phyloP scores from a whole-genome alignment of 768 basidiomycete genomes.

The Psilocybe cubensis region DNA sequence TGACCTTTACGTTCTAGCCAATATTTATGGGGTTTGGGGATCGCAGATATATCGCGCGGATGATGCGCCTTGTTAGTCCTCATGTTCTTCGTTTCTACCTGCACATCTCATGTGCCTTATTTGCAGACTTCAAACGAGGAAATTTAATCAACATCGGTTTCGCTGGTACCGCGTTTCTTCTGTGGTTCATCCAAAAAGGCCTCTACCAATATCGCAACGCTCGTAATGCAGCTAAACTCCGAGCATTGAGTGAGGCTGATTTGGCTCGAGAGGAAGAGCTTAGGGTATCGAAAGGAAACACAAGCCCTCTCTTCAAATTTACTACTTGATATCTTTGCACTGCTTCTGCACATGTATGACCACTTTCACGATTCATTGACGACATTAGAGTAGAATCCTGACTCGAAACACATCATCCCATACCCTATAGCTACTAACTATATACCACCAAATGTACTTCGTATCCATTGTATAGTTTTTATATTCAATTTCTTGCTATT shows the following conservation, averaged over 20 bases:
- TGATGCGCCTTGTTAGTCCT: constrained; percentile 35
- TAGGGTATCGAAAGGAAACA: constrained; percentile 34
- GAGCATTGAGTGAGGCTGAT: constrained; percentile 25
- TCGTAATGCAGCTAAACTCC: constrained; percentile 23
- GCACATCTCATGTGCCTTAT: background rate
- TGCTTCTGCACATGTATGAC: background rate
- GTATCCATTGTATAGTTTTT: background rate
- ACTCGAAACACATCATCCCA: too few species aligned
- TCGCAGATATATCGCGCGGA: constrained; percentile 41
- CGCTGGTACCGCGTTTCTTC: constrained; percentile 30
- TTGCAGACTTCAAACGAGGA: constrained; percentile 35
- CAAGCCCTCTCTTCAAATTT: constrained; percentile 35
- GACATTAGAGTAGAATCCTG: background rate
- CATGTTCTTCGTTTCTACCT: background rate
- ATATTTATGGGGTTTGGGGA: constrained; percentile 35
- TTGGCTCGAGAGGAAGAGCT: constrained; percentile 27
- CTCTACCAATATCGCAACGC: constrained; percentile 31
- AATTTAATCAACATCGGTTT: constrained; percentile 40
- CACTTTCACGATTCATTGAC: constrained; percentile 12
- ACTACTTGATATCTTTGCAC: constrained; percentile 19
- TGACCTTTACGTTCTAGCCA: constrained; percentile 14
- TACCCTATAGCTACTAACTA: background rate
- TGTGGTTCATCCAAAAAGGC: constrained; percentile 38
- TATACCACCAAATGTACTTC: background rate
- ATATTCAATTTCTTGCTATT: too few species aligned